Conservation (phyloP, 768 basidiomycete species). For the Lactifluus rugatus region DNA sequence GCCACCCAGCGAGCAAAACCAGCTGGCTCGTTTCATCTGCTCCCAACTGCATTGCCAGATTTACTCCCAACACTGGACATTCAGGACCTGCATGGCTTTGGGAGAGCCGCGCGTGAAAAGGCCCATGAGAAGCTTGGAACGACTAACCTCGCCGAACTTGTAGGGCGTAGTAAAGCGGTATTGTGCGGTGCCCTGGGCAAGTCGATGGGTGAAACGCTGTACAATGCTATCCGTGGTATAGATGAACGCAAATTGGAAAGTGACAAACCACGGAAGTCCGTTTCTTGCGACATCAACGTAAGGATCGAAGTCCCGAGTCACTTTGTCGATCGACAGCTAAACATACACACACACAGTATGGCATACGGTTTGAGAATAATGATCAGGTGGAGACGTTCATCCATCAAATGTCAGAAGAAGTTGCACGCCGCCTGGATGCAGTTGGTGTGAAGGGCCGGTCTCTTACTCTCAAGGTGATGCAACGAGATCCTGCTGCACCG, state of each 20-base stretch:
- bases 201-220: constrained; percentile 74
- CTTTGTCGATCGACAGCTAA: constrained; percentile 9
- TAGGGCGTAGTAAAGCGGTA: constrained; percentile 48
- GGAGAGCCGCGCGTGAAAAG: constrained; percentile 64
- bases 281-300: constrained; percentile 93
- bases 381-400: constrained; percentile 78
- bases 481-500: constrained; percentile 75
- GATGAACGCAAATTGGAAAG: constrained; percentile 74
- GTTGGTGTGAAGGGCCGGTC: constrained; percentile 61
- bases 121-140: constrained; percentile 70
- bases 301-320: constrained; percentile 26
- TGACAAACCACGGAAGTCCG: constrained; percentile 80
- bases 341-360: constrained; percentile 54
- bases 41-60: constrained; percentile 38
- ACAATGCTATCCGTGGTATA: constrained; percentile 73
- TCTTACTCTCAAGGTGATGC: constrained; percentile 83
- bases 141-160: constrained; percentile 59
- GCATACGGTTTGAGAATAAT: constrained; percentile 81
- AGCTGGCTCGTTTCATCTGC: constrained; percentile 72
- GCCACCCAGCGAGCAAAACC: constrained; percentile 91
- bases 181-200: constrained; percentile 72
- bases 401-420: constrained; percentile 66
- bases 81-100: constrained; percentile 81
- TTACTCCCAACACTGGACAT: constrained; percentile 65
- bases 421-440: constrained; percentile 58